Evolutionary conservation across 1,139 yeast species (phyloP), one percentile per base, ranked within the genome.

Genomic region (Suhomyces choctaworum): DNA sequence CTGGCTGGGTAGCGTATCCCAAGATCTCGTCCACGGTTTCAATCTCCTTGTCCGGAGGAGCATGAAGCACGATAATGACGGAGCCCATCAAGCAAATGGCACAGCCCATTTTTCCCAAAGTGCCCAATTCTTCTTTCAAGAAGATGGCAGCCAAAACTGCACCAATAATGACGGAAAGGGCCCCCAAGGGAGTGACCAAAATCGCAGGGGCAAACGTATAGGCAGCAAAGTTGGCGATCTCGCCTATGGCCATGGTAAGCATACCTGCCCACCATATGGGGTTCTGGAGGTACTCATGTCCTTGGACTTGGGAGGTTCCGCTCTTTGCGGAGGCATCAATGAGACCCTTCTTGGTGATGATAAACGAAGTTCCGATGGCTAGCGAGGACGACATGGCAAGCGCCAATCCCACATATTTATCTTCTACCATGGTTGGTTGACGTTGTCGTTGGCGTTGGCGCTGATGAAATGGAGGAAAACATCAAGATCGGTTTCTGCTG

Each of bases 191-290:
- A 3, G 96, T 89, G 27, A 88, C 96, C 49, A 88, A 64, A 45
- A 89, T 86, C 1, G 96, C 95, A 2, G 96, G 96, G 0, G 97
- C 96, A 71, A 88, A 88, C 1, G 96, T 89, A 55, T 88, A 88
- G 1, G 97, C 97, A 9, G 96, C 96, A 58, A 88, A 88, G 58
- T 88, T 88, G 39, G 96, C 96, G 30, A 88, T 66, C 58, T 88
- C 97, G 4, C 97, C 97, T 23, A 88, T 62, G 2, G 94, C 95
- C 97, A 88, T 89, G 36, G 94, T 79, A 22, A 80, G 53, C 76
- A 89, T 88, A 11, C 97, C 97, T 0, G 94, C 88, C 89, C 96
- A 86, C 97, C 97, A 88, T 29, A 87, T 77, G 7, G 97, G 96
- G 56, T 86, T 87, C 46, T 75, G 80, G 42, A 88, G 66, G 56